phyloP scores from a whole-genome alignment of 2,329 filamentous ascomycete species.

The Cladobotryum protrusum region DNA sequence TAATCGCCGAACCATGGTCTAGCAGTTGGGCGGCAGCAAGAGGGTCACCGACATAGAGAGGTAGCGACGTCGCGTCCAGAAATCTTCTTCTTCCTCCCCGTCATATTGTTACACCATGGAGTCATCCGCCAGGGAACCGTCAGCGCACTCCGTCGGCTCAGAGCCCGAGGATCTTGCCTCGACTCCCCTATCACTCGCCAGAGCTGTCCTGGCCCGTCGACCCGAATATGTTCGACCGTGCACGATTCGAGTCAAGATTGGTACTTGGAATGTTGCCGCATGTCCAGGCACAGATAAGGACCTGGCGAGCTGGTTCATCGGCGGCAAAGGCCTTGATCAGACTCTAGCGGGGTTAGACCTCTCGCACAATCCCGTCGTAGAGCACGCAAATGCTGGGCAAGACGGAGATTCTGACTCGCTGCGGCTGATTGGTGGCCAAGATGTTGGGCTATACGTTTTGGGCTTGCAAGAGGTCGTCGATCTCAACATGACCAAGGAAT shows the following conservation, averaged over 20 bases:
- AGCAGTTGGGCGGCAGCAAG: slow-evolving; percentile 20
- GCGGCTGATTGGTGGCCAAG: slow-evolving; percentile 50
- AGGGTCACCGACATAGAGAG: slow-evolving; percentile 19
- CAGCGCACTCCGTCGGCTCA: slow-evolving; percentile 28
- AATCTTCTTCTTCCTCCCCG: slow-evolving; percentile 14
- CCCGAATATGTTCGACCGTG: slow-evolving; percentile 72
- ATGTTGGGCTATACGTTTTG: slow-evolving; percentile 84
- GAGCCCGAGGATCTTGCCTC: slow-evolving; percentile 40
- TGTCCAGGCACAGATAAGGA: slow-evolving; percentile 83
- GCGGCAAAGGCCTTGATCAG: slow-evolving; percentile 64
- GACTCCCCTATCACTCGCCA: slow-evolving; percentile 53
- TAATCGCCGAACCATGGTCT: slow-evolving; percentile 27
- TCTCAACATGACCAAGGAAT: slow-evolving; percentile 71
- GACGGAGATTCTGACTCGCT: slow-evolving; percentile 27
- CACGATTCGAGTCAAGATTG: slow-evolving; percentile 78
- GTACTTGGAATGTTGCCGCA: slow-evolving; percentile 90
- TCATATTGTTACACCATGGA: slow-evolving; percentile 18
- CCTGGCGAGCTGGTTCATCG: slow-evolving; percentile 80
- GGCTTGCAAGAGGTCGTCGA: slow-evolving; percentile 92
- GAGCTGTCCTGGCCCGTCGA: slow-evolving; percentile 63
- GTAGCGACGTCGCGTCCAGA: slow-evolving; percentile 17
- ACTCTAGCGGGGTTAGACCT: slow-evolving; percentile 51
- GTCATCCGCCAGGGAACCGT: slow-evolving; percentile 22
- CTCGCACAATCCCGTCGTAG: slow-evolving; percentile 32
- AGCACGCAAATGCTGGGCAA: slow-evolving; percentile 27